phyloP scores from a whole-genome alignment of 108 stramenopile genomes.

The Skeletonema potamos region DNA sequence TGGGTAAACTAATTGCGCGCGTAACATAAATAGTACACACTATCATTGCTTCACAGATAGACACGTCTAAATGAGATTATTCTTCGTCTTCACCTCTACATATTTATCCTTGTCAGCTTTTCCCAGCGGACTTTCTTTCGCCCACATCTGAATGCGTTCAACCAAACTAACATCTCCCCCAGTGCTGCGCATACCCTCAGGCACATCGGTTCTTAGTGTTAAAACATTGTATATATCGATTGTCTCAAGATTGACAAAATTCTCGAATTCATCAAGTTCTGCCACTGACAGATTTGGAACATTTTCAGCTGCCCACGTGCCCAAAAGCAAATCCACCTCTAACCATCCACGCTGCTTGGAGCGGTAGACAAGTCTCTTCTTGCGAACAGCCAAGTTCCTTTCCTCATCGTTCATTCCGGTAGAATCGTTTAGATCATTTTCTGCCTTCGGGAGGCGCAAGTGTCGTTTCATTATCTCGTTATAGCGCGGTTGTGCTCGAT shows the following conservation, averaged over 20 bases:
- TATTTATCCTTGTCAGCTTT: constrained; percentile 82
- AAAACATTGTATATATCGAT: constrained; percentile 99
- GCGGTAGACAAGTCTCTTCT: constrained; percentile 94
- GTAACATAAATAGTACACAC: neutral
- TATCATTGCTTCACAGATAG: neutral
- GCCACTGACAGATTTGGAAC: constrained; percentile 67
- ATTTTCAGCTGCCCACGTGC: constrained; percentile 95
- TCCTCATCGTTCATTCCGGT: constrained; percentile 30
- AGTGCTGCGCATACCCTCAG: constrained; percentile 58
- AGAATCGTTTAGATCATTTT: constrained; percentile 3
- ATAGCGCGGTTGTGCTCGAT: constrained; percentile 61
- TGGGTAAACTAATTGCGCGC: neutral
- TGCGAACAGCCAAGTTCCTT: constrained; percentile 64
- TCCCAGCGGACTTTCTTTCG: constrained; percentile 76
- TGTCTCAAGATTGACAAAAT: constrained; percentile 97
- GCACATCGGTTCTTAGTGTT: constrained; percentile 80
- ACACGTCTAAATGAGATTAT: constrained; percentile 67
- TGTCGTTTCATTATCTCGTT: constrained; percentile 72
- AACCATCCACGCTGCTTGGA: constrained; percentile 99
- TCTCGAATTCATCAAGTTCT: constrained; percentile 93
- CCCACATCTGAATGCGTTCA: constrained; percentile 85
- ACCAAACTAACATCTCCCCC: constrained; percentile 59
- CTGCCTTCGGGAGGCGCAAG: constrained; percentile 54
- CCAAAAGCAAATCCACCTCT: constrained; percentile 96
- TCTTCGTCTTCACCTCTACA: constrained; percentile 64